phyloP scores from a whole-genome alignment of 2,329 filamentous ascomycete genomes.

The Camillea tinctor region DNA sequence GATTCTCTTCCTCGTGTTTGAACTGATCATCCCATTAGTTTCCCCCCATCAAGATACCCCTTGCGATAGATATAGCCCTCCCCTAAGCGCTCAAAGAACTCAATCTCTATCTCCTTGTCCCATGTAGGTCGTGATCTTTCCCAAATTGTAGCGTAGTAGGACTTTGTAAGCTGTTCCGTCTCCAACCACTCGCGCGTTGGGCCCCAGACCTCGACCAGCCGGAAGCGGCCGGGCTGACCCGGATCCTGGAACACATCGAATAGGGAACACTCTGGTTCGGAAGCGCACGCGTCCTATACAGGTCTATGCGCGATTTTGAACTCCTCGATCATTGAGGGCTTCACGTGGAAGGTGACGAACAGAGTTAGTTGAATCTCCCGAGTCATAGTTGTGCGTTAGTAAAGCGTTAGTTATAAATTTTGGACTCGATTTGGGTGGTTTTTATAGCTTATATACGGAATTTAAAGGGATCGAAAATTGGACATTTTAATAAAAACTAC shows the following conservation, averaged over 20 bases:
- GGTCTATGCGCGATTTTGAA: slow-evolving; percentile 15
- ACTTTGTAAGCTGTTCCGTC: slow-evolving; percentile 10
- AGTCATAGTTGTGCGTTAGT: not conserved
- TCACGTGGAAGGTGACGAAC: slow-evolving; percentile 11
- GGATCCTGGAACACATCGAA: slow-evolving; percentile 16
- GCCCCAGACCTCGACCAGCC: slow-evolving; percentile 14
- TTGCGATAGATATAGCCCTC: slow-evolving; percentile 2
- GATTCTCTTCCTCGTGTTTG: no score
- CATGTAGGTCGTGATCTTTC: slow-evolving; percentile 10
- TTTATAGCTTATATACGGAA: no score
- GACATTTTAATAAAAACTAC: no score
- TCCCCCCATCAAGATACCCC: slow-evolving; percentile 1
- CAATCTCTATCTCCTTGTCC: slow-evolving; percentile 7
- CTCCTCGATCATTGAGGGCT: slow-evolving; percentile 5
- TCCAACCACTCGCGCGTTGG: slow-evolving; percentile 12
- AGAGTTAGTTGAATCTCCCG: slow-evolving; percentile 10
- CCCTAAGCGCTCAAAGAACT: slow-evolving; percentile 11
- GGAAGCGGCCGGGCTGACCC: slow-evolving; percentile 6
- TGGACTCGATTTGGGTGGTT: no score
- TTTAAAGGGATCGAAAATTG: no score
- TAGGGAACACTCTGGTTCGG: slow-evolving; percentile 13
- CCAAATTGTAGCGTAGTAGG: slow-evolving; percentile 13
- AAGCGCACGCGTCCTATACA: slow-evolving; percentile 11
- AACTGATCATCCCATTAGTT: not conserved
- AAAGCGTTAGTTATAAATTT: no score